A percentile compares a stretch with the other conserved stretches of the same genome.
phyloP scores from a whole-genome alignment of 768 basidiomycete species.

The Lentinus brumalis region DNA sequence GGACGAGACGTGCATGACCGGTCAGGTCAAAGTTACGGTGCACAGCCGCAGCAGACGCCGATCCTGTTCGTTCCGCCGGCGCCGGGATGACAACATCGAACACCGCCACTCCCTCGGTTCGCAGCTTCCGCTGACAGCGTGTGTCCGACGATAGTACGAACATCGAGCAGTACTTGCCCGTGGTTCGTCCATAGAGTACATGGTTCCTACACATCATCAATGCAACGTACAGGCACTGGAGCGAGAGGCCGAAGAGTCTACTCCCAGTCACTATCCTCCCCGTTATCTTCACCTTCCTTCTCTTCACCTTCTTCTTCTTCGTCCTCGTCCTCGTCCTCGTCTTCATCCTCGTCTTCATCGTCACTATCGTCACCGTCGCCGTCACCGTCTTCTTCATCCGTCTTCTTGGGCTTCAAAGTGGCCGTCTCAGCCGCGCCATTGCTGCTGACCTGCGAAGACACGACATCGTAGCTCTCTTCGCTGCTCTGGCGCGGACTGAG shows the following conservation, averaged over 20 bases:
- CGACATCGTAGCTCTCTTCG: constrained; percentile 40
- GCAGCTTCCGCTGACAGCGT: no score
- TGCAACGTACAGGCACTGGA: background rate
- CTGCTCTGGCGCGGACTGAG: constrained; percentile 34
- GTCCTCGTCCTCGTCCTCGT: constrained; percentile 3
- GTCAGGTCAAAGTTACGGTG: no score
- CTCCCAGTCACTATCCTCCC: constrained; percentile 29
- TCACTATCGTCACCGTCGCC: constrained; percentile 21
- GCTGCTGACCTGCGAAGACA: constrained; percentile 35
- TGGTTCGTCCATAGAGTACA: background rate
- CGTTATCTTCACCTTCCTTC: constrained; percentile 23
- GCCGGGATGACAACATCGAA: no score
- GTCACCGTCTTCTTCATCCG: constrained; percentile 7
- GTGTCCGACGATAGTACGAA: no score
- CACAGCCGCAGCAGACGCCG: no score
- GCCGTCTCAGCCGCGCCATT: constrained; percentile 18
- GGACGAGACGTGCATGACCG: no score
- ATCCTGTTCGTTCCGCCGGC: no score
- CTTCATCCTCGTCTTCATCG: constrained; percentile 4
- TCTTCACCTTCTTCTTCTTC: constrained; percentile 22
- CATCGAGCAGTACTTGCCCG: no score
- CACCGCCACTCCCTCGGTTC: no score
- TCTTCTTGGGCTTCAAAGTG: background rate
- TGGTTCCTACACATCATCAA: no score
- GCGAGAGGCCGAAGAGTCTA: background rate